Base-by-base conservation (phyloP, 805 yeast genomes). In the Wickerhamiella cacticola region DNA sequence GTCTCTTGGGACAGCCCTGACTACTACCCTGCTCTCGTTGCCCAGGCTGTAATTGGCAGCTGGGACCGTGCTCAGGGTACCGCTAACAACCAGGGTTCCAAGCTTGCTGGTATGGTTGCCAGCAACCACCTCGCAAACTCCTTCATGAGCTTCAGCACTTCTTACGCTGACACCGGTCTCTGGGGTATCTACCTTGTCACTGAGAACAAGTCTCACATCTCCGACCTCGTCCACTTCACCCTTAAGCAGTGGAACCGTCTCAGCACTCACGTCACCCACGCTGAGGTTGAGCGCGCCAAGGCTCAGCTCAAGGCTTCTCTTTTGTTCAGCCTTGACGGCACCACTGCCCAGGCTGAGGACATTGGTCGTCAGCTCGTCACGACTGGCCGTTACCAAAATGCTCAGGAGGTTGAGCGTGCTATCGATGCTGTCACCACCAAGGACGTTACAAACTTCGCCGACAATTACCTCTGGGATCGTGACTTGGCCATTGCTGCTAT, bases 1-100 rank as follows among this genome's bases (percentile, higher is more conserved):
- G 96, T 88, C 21, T 81, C 95, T 33, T 92, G 99, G 99, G 81
- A 83, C 31, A 85, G 92, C 2, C 86, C 94, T 9, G 96, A 92
- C 63, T 92, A 88, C 68, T 88, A 87, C 70, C 82, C 94, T 16
- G 96, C 95, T 0, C 73, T 94, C 34, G 95, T 89, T 1, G 94
- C 96, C 5, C 96, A 92, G 68, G 96, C 97, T 9, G 82, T 92
- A 50, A 81, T 92, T 40, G 98, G 98, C 33, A 84, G 87, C 59
- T 92, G 97, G 97, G 97, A 92, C 65, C 78, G 98, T 61, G 80
- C 95, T 5, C 68, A 82, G 51, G 95, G 95, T 29, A 71, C 83
- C 9, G 92, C 89, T 31, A 74, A 82, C 25, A 79, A 82, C 62
- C 78, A 88, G 21, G 94, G 96, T 21, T 82, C 96, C 2, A 86